phyloP scores from a whole-genome alignment of 1,284 basidiomycete genomes.

The Phellinidium pouzarii region DNA sequence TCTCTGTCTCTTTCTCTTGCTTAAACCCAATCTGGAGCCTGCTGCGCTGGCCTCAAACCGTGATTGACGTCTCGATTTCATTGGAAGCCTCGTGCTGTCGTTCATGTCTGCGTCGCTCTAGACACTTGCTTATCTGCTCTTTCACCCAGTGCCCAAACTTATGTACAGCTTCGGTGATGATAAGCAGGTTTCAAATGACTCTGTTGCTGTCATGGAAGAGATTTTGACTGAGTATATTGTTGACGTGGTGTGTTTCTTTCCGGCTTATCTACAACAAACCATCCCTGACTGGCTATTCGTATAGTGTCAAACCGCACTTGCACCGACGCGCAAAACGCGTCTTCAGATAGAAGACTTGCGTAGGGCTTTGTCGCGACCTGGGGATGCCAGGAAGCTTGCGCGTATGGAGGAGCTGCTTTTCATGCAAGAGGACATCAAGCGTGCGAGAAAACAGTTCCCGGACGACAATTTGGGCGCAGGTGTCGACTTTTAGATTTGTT shows the following conservation, averaged over 20 bases:
- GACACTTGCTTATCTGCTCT: not conserved
- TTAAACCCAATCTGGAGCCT: not conserved
- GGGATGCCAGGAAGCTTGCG: constrained; percentile 81
- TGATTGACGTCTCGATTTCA: too few relatives aligned
- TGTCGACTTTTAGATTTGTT: not conserved
- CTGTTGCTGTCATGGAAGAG: constrained; percentile 89
- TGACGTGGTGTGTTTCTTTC: constrained; percentile 60
- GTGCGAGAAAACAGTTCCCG: constrained; percentile 76
- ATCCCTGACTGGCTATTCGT: constrained; percentile 6
- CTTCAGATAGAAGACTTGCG: constrained; percentile 77
- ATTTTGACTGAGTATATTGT: constrained; percentile 88
- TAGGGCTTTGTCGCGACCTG: constrained; percentile 64
- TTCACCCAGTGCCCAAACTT: constrained; percentile 67
- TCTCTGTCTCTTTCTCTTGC: not conserved
- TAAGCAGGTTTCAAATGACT: constrained; percentile 78
- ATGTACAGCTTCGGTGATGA: constrained; percentile 98
- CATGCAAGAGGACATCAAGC: constrained; percentile 89
- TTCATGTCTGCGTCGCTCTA: too few relatives aligned
- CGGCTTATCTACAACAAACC: constrained; percentile 21
- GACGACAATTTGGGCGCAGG: constrained; percentile 31
- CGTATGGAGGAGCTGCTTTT: constrained; percentile 84
- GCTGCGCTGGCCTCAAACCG: constrained; percentile 8
- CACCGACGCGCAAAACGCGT: constrained; percentile 57
- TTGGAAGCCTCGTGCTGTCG: too few relatives aligned
- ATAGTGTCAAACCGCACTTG: constrained; percentile 67